Evolutionary conservation across 148 eudicot species (phyloP).

Genomic region (Chenopodium suecicum): DNA sequence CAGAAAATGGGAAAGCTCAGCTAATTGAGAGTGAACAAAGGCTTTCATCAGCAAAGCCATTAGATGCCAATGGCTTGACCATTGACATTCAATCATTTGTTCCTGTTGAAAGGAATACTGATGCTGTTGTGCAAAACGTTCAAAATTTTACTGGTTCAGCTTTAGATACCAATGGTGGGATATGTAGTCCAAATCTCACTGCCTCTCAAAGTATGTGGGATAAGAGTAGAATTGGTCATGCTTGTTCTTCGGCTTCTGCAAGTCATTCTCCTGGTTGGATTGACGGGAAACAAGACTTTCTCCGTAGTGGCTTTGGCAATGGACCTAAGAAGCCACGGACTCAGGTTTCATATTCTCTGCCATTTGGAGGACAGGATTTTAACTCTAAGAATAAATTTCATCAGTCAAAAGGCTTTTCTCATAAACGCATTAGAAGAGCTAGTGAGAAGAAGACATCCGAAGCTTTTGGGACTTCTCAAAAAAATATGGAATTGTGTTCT

Average conservation of each 20-base stretch:
- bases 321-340: slow-evolving; percentile 93
- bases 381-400: slow-evolving; percentile 40
- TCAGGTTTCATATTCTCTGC: slow-evolving; percentile 77
- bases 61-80: slow-evolving; percentile 32
- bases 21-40: slow-evolving; percentile 14
- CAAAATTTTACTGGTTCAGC: slow-evolving; percentile 31
- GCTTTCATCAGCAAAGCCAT: slow-evolving; percentile 22
- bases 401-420: slow-evolving; percentile 52
- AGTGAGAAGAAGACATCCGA: slow-evolving; percentile 60
- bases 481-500: slow-evolving; percentile 52
- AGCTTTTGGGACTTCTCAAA: slow-evolving; percentile 40
- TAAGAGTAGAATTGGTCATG: slow-evolving; percentile 31
- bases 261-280: slow-evolving; percentile 39
- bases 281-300: slow-evolving; percentile 46
- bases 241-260: slow-evolving; percentile 39
- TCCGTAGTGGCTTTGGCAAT: slow-evolving; percentile 47
- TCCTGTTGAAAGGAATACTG: slow-evolving; percentile 35
- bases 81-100: slow-evolving; percentile 54
- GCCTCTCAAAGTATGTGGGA: slow-evolving; percentile 42
- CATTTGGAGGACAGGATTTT: slow-evolving; percentile 51
- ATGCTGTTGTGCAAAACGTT: slow-evolving; percentile 15
- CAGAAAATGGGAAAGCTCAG: slow-evolving; percentile 24
- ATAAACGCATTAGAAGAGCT: slow-evolving; percentile 68
- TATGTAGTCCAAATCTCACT: slow-evolving; percentile 34
- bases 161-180: slow-evolving; percentile 35